phyloP scores from a whole-genome alignment of 164 flowering plant species.

The Hamamelis virginiana region DNA sequence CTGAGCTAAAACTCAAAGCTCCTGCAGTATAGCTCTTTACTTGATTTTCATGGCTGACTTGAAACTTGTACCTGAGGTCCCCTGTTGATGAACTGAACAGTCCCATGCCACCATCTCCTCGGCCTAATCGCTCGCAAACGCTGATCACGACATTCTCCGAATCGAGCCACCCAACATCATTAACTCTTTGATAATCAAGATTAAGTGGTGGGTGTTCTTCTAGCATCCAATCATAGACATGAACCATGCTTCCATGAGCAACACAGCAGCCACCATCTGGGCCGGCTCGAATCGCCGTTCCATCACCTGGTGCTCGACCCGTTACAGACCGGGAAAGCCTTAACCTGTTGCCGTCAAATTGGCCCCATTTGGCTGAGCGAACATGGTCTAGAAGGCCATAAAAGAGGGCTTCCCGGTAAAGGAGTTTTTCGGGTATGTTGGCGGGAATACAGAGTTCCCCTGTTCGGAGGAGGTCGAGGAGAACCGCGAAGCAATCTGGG shows the following conservation, averaged over 20 bases:
- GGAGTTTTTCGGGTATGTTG: conserved; percentile 52
- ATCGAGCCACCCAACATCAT: conserved; percentile 70
- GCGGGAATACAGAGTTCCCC: conserved; percentile 69
- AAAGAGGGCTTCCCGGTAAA: conserved; percentile 65
- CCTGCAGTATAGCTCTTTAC: conserved; percentile 80
- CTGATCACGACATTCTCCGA: conserved; percentile 49
- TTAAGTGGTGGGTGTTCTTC: conserved; percentile 68
- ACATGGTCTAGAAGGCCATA: conserved; percentile 80
- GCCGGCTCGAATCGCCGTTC: conserved; percentile 79
- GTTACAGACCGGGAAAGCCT: conserved; percentile 38
- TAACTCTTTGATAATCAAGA: conserved; percentile 79
- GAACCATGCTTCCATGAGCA: conserved; percentile 85
- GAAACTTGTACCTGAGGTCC: conserved; percentile 62
- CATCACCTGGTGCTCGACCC: conserved; percentile 84
- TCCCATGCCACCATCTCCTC: conserved; percentile 82
- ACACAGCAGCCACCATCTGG: conserved; percentile 90
- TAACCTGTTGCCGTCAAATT: conserved; percentile 75
- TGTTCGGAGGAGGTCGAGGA: conserved; percentile 80
- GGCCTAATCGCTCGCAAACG: conserved; percentile 64
- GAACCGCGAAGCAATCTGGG: conserved; percentile 75
- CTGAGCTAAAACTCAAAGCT: conserved; percentile 56
- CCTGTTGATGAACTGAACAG: conserved; percentile 59
- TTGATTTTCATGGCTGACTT: conserved; percentile 60
- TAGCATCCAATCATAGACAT: conserved; percentile 83
- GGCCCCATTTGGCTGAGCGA: conserved; percentile 74